phyloP scores from a whole-genome alignment of 2,329 filamentous ascomycete species.

The Xylariaceae sp. region DNA sequence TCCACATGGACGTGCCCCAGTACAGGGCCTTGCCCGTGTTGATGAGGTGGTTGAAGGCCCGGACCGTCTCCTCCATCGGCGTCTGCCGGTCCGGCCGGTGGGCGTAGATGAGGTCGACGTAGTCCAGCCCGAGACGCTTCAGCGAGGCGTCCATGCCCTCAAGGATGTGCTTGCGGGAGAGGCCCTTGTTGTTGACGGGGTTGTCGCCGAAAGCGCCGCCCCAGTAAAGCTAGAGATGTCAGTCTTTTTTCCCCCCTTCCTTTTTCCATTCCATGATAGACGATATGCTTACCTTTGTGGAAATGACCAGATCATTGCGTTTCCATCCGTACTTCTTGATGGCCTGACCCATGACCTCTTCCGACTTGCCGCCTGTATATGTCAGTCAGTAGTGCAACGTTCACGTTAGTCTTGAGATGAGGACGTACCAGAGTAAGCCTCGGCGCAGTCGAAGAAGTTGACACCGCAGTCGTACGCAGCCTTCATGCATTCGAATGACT shows the following conservation, averaged over 20 bases:
- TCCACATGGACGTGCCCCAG: constrained; percentile 67
- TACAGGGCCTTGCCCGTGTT: constrained; percentile 63
- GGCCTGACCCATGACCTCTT: constrained; percentile 57
- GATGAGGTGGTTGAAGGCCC: constrained; percentile 66
- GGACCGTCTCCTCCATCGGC: constrained; percentile 65
- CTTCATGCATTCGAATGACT: constrained; percentile 56
- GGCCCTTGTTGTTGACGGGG: constrained; percentile 60
- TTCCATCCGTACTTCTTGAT: constrained; percentile 57
- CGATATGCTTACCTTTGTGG: constrained; percentile 45
- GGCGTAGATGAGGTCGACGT: constrained; percentile 65
- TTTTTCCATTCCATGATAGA: too few relatives aligned
- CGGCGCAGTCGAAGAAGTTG: constrained; percentile 60
- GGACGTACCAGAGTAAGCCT: constrained; percentile 30
- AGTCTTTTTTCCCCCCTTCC: too few relatives aligned
- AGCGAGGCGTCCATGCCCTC: constrained; percentile 59
- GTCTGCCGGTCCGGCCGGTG: constrained; percentile 63
- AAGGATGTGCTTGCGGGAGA: constrained; percentile 64
- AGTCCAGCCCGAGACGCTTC: constrained; percentile 50
- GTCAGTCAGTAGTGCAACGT: not conserved
- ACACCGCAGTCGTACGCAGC: constrained; percentile 54
- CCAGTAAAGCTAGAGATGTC: constrained; percentile 52
- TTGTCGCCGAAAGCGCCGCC: constrained; percentile 55
- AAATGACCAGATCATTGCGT: constrained; percentile 55
- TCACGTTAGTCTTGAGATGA: too few relatives aligned
- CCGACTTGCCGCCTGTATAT: constrained; percentile 49